These are phyloP conservation scores for Candida endomychidarum DNA, from an alignment of 805 yeast genomes.

Conservation along the genomic window DNA sequence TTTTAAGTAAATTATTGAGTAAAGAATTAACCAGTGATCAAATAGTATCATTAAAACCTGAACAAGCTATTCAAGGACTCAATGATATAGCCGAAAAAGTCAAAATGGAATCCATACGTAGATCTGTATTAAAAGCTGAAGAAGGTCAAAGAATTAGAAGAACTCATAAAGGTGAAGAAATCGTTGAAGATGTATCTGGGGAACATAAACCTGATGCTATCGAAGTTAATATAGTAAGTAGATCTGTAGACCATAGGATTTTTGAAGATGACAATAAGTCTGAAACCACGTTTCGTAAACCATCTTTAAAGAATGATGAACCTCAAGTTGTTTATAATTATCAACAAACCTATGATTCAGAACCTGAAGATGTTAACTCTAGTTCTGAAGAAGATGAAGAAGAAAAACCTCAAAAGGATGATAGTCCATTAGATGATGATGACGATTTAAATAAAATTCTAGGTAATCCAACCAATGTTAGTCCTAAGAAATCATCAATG, in stretches of 20 bases:
- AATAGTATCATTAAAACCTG: constrained; percentile 64
- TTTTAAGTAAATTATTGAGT: constrained; percentile 57
- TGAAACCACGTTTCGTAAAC: no score
- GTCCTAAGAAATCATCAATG: constrained; percentile 15
- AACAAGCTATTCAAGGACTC: constrained; percentile 79
- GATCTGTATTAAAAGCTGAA: constrained; percentile 62
- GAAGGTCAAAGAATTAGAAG: constrained; percentile 64
- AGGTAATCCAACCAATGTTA: constrained; percentile 13
- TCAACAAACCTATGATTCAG: constrained; percentile 4
- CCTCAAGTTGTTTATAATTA: constrained; percentile 1
- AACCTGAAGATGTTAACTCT: not conserved
- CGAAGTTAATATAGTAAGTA: constrained; percentile 28
- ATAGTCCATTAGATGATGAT: constrained; percentile 25
- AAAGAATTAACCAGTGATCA: constrained; percentile 54
- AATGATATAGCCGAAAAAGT: constrained; percentile 70
- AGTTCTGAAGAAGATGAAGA: constrained; percentile 24
- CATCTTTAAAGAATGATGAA: not conserved
- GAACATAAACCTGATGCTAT: constrained; percentile 27
- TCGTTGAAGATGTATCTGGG: constrained; percentile 49
- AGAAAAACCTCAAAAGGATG: constrained; percentile 22
- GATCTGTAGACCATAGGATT: constrained; percentile 38
- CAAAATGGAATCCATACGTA: constrained; percentile 64
- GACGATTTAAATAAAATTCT: constrained; percentile 36
- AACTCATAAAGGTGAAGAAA: constrained; percentile 86
- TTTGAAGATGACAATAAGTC: constrained; percentile 20